Conservation (phyloP, 768 basidiomycete species). For the Xerocomellus dryophilus region DNA sequence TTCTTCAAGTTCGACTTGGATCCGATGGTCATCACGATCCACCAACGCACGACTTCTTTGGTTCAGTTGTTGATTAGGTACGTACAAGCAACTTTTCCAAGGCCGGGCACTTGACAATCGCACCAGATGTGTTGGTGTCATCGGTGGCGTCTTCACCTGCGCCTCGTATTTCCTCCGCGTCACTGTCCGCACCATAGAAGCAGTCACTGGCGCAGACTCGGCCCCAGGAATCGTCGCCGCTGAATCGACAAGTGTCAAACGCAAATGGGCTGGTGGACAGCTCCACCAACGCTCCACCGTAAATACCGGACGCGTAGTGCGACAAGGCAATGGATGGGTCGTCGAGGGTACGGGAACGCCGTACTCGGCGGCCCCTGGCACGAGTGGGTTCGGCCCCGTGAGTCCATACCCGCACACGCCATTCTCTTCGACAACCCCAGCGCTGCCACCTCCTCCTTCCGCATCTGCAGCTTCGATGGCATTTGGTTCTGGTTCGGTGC, state of each 20-base stretch:
- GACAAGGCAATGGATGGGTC: slow-evolving; percentile 60
- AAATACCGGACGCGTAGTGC: slow-evolving; percentile 40
- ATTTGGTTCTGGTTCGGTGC: slow-evolving; percentile 30
- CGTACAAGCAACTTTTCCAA: background rate
- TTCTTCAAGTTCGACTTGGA: slow-evolving; percentile 99
- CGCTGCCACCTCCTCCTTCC: background rate
- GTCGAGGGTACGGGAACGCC: slow-evolving; percentile 48
- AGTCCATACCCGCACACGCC: slow-evolving; percentile 35
- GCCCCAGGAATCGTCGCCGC: slow-evolving; percentile 60
- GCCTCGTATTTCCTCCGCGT: slow-evolving; percentile 72
- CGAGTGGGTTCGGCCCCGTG: slow-evolving; percentile 25
- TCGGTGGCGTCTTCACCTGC: slow-evolving; percentile 89
- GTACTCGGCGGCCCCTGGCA: slow-evolving; percentile 35
- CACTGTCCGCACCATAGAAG: slow-evolving; percentile 60
- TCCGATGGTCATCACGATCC: slow-evolving; percentile 78
- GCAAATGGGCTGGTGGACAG: slow-evolving; percentile 67
- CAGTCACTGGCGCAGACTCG: slow-evolving; percentile 53
- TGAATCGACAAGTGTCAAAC: slow-evolving; percentile 58
- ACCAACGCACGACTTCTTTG: slow-evolving; percentile 84
- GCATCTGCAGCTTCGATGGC: slow-evolving; percentile 28
- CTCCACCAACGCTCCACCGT: slow-evolving; percentile 52
- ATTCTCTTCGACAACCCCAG: slow-evolving; percentile 19
- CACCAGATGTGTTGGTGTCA: slow-evolving; percentile 78
- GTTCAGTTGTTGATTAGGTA: slow-evolving; percentile 78
- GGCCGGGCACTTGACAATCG: background rate